Base-by-base conservation (phyloP, 352 stramenopile species). In the Phytophthora melonis region DNA sequence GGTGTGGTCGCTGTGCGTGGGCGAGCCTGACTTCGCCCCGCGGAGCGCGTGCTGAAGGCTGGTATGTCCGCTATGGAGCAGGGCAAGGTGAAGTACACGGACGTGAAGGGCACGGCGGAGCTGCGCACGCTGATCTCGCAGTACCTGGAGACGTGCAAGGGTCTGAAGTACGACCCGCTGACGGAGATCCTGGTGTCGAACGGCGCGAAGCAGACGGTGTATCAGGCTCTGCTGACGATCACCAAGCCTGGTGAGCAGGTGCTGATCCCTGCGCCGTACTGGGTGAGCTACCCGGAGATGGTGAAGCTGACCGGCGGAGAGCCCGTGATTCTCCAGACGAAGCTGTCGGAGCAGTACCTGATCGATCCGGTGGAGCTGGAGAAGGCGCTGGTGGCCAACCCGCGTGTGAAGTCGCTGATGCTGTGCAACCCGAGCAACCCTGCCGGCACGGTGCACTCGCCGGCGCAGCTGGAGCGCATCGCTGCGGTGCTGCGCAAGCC, bases 351-450 rank as follows among this genome's bases (percentile, higher is more conserved):
- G 66, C 82, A 91, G 60, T 99, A 98, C 75, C 72, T 98, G 63
- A 88, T 99, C 54, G 91, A 97, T 61, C 85, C 96, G 3, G 76
- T 86, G 47, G 78, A 81, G 52, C 81, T 99, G 11, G 79, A 94
- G 50, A 73, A 74, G 49, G 87, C 85, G 11, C 71, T 99, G 34
- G 78, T 83, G 8, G 79, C 80, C 23, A 79, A 90, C 75, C 81
- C 90, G 34, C 81, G 88, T 27, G 84, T 87, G 39, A 98, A 98
- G 77, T 78, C 92, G 18, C 75, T 99, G 23, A 98, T 99, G 64
- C 81, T 99, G 30, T 99, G 97, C 81, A 99, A 99, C 80, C 97
- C 97, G 14, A 98, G 90, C 58, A 99, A 99, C 85, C 97, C 97
- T 6, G 97, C 97, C 1, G 94, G 95, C 27, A 93, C 86, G 32